Evolutionary conservation across 345 rosid genomes (phyloP), one percentile per base, ranked within the genome.

Genomic region (Isatis tinctoria): DNA sequence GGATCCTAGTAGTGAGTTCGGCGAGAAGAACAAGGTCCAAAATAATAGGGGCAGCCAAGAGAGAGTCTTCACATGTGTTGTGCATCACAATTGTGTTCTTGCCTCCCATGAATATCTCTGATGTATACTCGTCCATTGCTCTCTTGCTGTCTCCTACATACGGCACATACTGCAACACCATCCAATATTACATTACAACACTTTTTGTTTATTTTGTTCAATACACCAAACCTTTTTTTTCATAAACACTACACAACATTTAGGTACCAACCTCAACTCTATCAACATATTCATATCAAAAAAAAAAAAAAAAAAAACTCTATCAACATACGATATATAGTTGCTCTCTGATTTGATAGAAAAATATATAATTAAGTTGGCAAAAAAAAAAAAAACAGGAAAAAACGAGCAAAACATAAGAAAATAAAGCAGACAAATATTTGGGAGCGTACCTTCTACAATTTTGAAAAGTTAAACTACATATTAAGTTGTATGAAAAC

Each of bases 81-180:
- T 92, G 99, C 78, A 95, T 60, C 74, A 88, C 94, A 40, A 95
- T 95, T 3, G 99, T 95, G 90, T 39, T 95, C 78, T 70, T 83
- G 37, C 99, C 99, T 67, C 99, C 99, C 97, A 92, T 86, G 89
- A 95, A 95, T 49, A 92, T 92, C 86, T 95, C 99, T 37, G 99
- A 95, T 36, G 93, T 90, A 85, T 92, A 95, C 81, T 95, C 99
- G 74, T 95, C 99, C 97, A 92, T 88, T 36, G 99, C 99, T 67
- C 97, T 87, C 90, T 95, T 92, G 88, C 97, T 90, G 77, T 95
- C 99, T n/a, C 84, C 97, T 4, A 95, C 97, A 76, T 87, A 92
- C 2, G 97, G 97, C 76, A 95, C 97, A 72, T 95, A 88, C 99
- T 93, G 26, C 73, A 82, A 65, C 52, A 69, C 49, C 51, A 58